Evolutionary conservation across 1,284 basidiomycete species (phyloP).

Genomic region (Moesziomyces sp.): DNA sequence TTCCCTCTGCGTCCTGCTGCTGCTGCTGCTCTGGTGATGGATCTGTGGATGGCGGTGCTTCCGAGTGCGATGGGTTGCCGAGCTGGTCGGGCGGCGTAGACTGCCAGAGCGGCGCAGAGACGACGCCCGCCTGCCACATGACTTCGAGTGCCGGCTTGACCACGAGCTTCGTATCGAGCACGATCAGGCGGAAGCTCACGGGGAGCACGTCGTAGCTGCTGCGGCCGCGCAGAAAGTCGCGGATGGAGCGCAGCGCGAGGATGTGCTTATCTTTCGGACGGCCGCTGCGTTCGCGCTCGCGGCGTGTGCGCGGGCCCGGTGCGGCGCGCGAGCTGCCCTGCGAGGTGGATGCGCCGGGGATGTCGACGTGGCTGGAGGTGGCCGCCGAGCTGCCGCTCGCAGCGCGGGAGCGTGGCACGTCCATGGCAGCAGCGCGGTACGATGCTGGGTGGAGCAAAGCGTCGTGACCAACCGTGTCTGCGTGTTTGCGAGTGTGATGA

Average conservation of each 20-base stretch:
- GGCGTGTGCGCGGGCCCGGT: conserved; percentile 15
- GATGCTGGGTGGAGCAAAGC: too few species aligned
- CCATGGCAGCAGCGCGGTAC: conserved; percentile 12
- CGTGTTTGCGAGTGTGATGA: too few species aligned
- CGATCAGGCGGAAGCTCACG: conserved; percentile 93
- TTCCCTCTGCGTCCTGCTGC: neutral
- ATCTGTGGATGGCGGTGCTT: neutral
- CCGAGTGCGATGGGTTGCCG: conserved; percentile 11
- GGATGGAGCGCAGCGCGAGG: conserved; percentile 78
- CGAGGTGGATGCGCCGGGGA: conserved; percentile 29
- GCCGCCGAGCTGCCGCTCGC: conserved; percentile 23
- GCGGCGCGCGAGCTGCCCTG: conserved; percentile 11
- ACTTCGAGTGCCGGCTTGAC: conserved; percentile 66
- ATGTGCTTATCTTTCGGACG: conserved; percentile 52
- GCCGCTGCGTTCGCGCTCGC: conserved; percentile 35
- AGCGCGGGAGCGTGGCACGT: conserved; percentile 28
- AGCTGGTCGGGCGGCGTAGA: conserved; percentile 51
- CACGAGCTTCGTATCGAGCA: conserved; percentile 76
- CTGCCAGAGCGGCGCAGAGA: conserved; percentile 92
- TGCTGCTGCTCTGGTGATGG: neutral
- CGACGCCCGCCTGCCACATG: conserved; percentile 74
- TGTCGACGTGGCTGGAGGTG: conserved; percentile 17
- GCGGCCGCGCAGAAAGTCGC: conserved; percentile 83
- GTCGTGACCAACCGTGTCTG: too few species aligned
- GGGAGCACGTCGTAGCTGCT: conserved; percentile 95